phyloP scores from a whole-genome alignment of 1,139 yeast species.

The Candida glucosophila region DNA sequence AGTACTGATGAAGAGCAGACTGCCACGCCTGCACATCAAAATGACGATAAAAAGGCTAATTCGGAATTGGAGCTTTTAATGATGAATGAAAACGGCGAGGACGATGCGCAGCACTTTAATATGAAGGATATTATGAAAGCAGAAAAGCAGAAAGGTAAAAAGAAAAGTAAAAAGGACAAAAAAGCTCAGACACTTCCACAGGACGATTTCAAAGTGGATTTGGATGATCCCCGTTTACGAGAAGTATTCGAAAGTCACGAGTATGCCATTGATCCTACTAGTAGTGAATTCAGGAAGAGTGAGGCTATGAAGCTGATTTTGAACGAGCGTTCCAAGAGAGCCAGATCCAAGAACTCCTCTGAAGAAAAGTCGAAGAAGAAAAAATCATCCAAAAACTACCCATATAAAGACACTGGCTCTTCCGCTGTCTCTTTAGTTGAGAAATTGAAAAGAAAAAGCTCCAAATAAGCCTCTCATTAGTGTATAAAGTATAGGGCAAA shows the following conservation, averaged over 20 bases:
- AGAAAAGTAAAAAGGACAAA: slow-evolving; percentile 38
- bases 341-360: slow-evolving; percentile 7
- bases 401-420: too few relatives aligned
- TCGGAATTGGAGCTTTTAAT: slow-evolving; percentile 74
- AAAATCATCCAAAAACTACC: slow-evolving; percentile 2
- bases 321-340: slow-evolving; percentile 63
- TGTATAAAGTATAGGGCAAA: too few relatives aligned
- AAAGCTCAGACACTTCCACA: slow-evolving; percentile 34
- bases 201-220: slow-evolving; percentile 61
- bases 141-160: slow-evolving; percentile 59
- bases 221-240: slow-evolving; percentile 77
- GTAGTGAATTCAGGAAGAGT: slow-evolving; percentile 82
- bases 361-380: slow-evolving; percentile 8
- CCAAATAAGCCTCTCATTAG: too few relatives aligned
- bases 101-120: slow-evolving; percentile 55
- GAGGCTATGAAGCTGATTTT: slow-evolving; percentile 77
- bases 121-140: slow-evolving; percentile 73
- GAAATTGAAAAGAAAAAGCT: too few relatives aligned
- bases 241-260: slow-evolving; percentile 85
- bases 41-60: slow-evolving; percentile 35
- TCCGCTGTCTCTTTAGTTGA: too few relatives aligned
- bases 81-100: slow-evolving; percentile 54
- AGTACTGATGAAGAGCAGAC: too few relatives aligned
- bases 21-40: slow-evolving; percentile 16
- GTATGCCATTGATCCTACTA: slow-evolving; percentile 87